Conservation (phyloP, 441 rosid genomes). For the Populus hybrid region DNA sequence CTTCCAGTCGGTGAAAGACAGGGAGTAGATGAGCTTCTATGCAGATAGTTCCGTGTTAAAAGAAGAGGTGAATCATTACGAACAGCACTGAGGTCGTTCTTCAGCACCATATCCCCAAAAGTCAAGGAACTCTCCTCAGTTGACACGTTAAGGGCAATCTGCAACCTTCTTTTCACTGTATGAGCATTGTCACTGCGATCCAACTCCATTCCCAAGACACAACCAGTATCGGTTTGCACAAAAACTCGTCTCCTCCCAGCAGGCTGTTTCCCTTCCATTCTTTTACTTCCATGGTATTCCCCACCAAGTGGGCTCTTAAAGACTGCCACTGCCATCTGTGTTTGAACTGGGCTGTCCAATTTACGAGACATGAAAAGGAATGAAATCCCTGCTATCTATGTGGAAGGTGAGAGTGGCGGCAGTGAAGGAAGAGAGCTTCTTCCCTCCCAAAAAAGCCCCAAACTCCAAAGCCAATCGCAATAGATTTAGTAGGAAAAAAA, state of each 20-base stretch:
- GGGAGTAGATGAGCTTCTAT: conserved; percentile 53
- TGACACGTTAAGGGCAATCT: conserved; percentile 41
- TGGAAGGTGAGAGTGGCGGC: conserved; percentile 32
- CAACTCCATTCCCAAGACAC: conserved; percentile 52
- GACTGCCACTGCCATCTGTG: conserved; percentile 73
- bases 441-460: conserved; percentile 38
- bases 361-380: conserved; percentile 61
- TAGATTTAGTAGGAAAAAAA: conserved; percentile 15
- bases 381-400: conserved; percentile 16
- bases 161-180: conserved; percentile 53
- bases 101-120: conserved; percentile 48
- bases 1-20: conserved; percentile 45
- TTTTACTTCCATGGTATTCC: conserved; percentile 44
- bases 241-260: conserved; percentile 49
- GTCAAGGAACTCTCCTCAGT: conserved; percentile 44
- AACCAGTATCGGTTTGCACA: conserved; percentile 53
- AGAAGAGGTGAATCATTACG: conserved; percentile 49
- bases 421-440: conserved; percentile 42
- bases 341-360: conserved; percentile 80
- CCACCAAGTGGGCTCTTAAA: conserved; percentile 61
- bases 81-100: conserved; percentile 48
- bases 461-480: conserved; percentile 35
- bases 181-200: conserved; percentile 50
- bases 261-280: conserved; percentile 58
- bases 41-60: conserved; percentile 38